These are phyloP conservation scores for Wickerhamomyces ciferrii DNA, from an alignment of 805 yeast species.

Conservation along the genomic window DNA sequence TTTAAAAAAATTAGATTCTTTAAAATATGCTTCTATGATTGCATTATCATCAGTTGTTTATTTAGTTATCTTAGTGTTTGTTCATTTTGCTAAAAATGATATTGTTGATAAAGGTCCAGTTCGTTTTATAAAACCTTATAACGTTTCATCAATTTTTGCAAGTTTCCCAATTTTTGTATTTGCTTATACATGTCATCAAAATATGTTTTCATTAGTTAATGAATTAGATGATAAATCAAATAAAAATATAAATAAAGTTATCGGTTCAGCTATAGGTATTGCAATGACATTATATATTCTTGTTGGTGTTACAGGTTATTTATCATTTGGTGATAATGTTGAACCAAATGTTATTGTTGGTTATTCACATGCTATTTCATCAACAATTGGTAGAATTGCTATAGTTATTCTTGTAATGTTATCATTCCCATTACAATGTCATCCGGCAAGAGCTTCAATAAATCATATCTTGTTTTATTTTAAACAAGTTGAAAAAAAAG, in stretches of 20 bases:
- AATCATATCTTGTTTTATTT: conserved; percentile 63
- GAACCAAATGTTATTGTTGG: conserved; percentile 74
- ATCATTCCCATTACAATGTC: conserved; percentile 87
- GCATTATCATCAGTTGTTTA: conserved; percentile 81
- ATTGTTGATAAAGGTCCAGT: conserved; percentile 48
- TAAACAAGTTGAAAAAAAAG: conserved; percentile 17
- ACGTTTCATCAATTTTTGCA: conserved; percentile 46
- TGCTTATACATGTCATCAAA: conserved; percentile 95
- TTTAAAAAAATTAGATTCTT: conserved; percentile 69
- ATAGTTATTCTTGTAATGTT: conserved; percentile 76
- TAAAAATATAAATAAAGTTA: conserved; percentile 39
- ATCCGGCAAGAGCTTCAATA: conserved; percentile 82
- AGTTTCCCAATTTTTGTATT: conserved; percentile 90
- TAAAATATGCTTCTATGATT: conserved; percentile 78
- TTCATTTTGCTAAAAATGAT: conserved; percentile 62
- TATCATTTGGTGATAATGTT: conserved; percentile 80
- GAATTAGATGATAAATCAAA: conserved; percentile 60
- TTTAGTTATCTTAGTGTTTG: conserved; percentile 64
- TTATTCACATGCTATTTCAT: conserved; percentile 60
- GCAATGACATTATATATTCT: conserved; percentile 59
- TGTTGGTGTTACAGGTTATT: conserved; percentile 80
- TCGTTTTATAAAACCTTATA: conserved; percentile 39
- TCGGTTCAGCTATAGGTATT: conserved; percentile 46
- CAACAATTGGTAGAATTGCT: conserved; percentile 75
- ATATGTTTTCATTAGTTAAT: conserved; percentile 84